These are phyloP conservation scores for Fusarium citri DNA, from an alignment of 2,329 filamentous ascomycete genomes.

Conservation along the genomic window DNA sequence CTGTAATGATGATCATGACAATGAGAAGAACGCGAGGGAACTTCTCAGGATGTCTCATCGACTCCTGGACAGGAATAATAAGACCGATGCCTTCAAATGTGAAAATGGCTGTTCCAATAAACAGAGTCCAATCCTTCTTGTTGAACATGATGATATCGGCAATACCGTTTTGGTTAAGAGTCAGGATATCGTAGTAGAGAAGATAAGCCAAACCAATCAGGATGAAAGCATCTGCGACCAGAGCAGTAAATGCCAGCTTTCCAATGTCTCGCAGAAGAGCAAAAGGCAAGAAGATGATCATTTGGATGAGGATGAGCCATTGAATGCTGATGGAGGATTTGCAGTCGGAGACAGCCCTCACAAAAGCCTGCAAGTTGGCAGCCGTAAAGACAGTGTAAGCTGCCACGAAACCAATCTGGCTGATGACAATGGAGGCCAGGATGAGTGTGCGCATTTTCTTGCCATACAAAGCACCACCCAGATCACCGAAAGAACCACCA, in stretches of 20 bases:
- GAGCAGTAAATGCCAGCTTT: conserved; percentile 93
- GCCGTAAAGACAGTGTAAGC: conserved; percentile 98
- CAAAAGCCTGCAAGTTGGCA: conserved; percentile 94
- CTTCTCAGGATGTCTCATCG: conserved; percentile 90
- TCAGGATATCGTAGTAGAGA: conserved; percentile 94
- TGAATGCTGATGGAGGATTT: conserved; percentile 86
- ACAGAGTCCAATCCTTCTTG: conserved; percentile 90
- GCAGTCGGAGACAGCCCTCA: conserved; percentile 90
- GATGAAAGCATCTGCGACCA: conserved; percentile 95
- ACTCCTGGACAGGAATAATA: conserved; percentile 97
- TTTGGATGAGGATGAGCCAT: conserved; percentile 91
- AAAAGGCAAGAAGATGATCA: conserved; percentile 93
- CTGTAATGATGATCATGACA: conserved; percentile 95
- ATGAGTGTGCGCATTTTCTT: conserved; percentile 90
- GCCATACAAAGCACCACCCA: conserved; percentile 91
- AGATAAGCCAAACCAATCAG: conserved; percentile 91
- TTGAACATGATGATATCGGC: conserved; percentile 94
- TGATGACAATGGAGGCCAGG: conserved; percentile 90
- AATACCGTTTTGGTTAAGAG: conserved; percentile 79
- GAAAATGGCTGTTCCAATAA: conserved; percentile 99
- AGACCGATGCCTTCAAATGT: conserved; percentile 98
- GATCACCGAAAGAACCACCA: conserved; percentile 96
- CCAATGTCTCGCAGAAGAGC: conserved; percentile 96
- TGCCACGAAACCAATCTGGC: conserved; percentile 93
- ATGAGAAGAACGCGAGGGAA: conserved; percentile 89